Conservation (phyloP, 345 rosid species). For the Arabidopsis arenosa region DNA sequence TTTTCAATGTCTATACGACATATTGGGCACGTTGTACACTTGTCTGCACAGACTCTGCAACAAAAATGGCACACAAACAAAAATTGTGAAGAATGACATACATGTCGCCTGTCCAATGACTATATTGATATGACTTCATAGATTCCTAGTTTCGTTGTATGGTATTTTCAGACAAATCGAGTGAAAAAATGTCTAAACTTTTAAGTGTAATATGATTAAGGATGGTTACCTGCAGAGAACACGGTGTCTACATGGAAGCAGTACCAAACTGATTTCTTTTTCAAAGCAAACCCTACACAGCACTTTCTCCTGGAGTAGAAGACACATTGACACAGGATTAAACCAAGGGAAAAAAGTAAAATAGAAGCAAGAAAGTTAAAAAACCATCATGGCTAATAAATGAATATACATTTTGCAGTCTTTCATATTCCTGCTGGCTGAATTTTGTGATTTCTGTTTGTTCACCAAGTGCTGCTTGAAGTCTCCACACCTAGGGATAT, state of each 20-base stretch:
- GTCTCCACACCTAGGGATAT: slow-evolving; percentile 85
- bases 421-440: slow-evolving; percentile 93
- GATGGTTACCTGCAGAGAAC: slow-evolving; percentile 81
- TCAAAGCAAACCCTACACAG: slow-evolving; percentile 94
- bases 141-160: slow-evolving; percentile 14
- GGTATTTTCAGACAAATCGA: neutral
- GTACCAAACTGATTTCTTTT: slow-evolving; percentile 81
- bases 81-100: slow-evolving; percentile 1
- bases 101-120: neutral
- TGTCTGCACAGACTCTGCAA: slow-evolving; percentile 81
- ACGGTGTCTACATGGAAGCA: slow-evolving; percentile 96
- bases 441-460: slow-evolving; percentile 89
- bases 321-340: slow-evolving; percentile 22
- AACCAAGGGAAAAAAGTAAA: slow-evolving; percentile 3
- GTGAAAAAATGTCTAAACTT: neutral
- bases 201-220: neutral
- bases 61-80: slow-evolving; percentile 20
- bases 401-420: slow-evolving; percentile 73
- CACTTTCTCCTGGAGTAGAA: slow-evolving; percentile 81
- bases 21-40: slow-evolving; percentile 90
- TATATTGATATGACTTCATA: slow-evolving; percentile 4
- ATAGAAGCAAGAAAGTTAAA: neutral
- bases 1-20: slow-evolving; percentile 78
- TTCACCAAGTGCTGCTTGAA: slow-evolving; percentile 98
- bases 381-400: neutral